These are phyloP conservation scores for Eleusine indica DNA, from an alignment of 176 grass and related monocot species.

Conservation along the genomic window DNA sequence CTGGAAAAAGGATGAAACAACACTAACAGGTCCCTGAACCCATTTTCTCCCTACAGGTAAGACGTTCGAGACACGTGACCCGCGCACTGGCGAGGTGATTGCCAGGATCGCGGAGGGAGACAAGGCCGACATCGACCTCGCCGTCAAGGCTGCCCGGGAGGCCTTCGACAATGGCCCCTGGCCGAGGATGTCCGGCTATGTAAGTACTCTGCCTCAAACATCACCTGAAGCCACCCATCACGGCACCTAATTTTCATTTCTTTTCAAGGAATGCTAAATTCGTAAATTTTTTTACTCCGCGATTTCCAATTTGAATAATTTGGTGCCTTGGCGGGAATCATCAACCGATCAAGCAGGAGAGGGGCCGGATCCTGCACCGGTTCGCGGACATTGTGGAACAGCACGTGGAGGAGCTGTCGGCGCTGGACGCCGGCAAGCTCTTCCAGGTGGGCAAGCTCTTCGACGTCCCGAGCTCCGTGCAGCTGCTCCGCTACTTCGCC, in stretches of 20 bases:
- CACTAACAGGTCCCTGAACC: not conserved
- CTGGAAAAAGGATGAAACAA: not conserved
- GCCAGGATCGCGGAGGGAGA: slow-evolving; percentile 67
- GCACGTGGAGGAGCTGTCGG: slow-evolving; percentile 62
- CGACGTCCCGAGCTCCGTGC: slow-evolving; percentile 45
- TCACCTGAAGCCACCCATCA: too few relatives aligned
- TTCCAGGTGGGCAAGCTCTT: slow-evolving; percentile 40
- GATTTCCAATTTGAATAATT: too few relatives aligned
- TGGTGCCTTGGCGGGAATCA: too few relatives aligned
- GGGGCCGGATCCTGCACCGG: slow-evolving; percentile 67
- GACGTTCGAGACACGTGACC: slow-evolving; percentile 79
- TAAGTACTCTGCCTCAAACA: too few relatives aligned
- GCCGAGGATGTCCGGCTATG: slow-evolving; percentile 59
- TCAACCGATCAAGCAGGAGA: slow-evolving; percentile 41
- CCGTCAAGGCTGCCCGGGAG: slow-evolving; percentile 73
- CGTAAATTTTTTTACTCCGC: too few relatives aligned
- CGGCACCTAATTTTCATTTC: too few relatives aligned
- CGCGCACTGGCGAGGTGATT: slow-evolving; percentile 74
- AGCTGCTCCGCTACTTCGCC: slow-evolving; percentile 71
- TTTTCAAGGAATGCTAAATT: too few relatives aligned
- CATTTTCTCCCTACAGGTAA: slow-evolving; percentile 42
- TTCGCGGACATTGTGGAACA: slow-evolving; percentile 70
- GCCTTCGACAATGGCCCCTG: slow-evolving; percentile 89
- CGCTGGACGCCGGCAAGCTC: slow-evolving; percentile 78
- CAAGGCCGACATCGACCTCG: slow-evolving; percentile 76